Evolutionary conservation across 345 rosid genomes (phyloP).

Genomic region (Aethionema arabicum): DNA sequence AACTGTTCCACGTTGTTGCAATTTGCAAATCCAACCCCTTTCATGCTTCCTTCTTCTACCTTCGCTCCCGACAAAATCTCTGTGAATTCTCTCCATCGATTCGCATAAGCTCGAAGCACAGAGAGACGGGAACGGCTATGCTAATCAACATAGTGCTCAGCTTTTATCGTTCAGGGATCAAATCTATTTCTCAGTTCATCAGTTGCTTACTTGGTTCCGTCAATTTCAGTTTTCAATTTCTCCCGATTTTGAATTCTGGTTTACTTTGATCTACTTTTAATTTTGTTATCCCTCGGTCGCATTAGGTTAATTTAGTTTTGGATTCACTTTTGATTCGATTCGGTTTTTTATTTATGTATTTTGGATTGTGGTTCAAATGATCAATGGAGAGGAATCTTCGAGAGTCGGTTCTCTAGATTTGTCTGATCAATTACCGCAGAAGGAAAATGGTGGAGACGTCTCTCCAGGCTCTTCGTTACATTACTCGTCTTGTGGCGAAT

Average conservation of each 20-base stretch:
- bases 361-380: slow-evolving; percentile 41
- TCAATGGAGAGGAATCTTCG: slow-evolving; percentile 47
- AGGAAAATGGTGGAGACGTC: slow-evolving; percentile 43
- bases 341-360: slow-evolving; percentile 7
- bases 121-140: neutral
- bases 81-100: neutral
- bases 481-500: slow-evolving; percentile 82
- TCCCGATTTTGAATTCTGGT: neutral
- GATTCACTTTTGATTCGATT: slow-evolving; percentile 3
- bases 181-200: slow-evolving; percentile 9
- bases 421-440: slow-evolving; percentile 32
- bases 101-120: slow-evolving; percentile 27
- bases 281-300: neutral
- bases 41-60: neutral
- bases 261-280: slow-evolving; percentile 21
- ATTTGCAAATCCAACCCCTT: neutral
- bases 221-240: slow-evolving; percentile 6
- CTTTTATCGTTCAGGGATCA: neutral
- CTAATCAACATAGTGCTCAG: neutral
- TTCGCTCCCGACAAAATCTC: neutral
- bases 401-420: slow-evolving; percentile 46
- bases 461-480: slow-evolving; percentile 56
- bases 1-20: slow-evolving; percentile 7
- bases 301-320: neutral
- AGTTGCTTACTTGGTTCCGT: slow-evolving; percentile 3